phyloP scores from a whole-genome alignment of 768 basidiomycete species.

The Dictyophora rubrovolvata region DNA sequence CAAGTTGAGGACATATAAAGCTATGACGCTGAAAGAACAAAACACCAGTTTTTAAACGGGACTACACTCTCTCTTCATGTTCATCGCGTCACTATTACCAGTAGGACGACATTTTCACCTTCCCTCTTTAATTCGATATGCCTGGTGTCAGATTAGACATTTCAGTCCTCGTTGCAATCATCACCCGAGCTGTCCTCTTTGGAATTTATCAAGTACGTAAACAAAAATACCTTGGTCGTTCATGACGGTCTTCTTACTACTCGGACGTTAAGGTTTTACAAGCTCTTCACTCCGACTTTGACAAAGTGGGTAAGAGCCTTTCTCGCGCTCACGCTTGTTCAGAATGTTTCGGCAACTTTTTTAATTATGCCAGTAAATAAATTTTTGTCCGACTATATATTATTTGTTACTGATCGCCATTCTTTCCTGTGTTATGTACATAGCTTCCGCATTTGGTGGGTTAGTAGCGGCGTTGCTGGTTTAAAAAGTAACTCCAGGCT shows the following conservation, averaged over 20 bases:
- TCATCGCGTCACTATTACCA: neutral
- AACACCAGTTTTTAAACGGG: too few species aligned
- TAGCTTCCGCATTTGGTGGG: neutral
- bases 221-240: too few species aligned
- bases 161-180: neutral
- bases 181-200: neutral
- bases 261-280: neutral
- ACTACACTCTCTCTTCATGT: neutral
- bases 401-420: neutral
- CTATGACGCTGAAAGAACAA: too few species aligned
- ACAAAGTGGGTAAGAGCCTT: neutral
- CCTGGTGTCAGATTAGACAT: neutral
- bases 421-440: neutral
- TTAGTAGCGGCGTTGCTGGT: neutral
- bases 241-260: neutral
- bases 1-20: too few species aligned
- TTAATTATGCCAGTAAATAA: neutral
- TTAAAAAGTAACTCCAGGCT: slow-evolving; percentile 11
- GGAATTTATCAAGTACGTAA: neutral
- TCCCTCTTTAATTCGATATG: neutral
- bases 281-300: neutral
- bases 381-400: neutral
- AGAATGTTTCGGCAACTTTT: neutral
- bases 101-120: neutral
- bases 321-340: neutral